These are phyloP conservation scores for Fusarium tjaetaba DNA, from an alignment of 2,329 filamentous ascomycete species.

Conservation along the genomic window DNA sequence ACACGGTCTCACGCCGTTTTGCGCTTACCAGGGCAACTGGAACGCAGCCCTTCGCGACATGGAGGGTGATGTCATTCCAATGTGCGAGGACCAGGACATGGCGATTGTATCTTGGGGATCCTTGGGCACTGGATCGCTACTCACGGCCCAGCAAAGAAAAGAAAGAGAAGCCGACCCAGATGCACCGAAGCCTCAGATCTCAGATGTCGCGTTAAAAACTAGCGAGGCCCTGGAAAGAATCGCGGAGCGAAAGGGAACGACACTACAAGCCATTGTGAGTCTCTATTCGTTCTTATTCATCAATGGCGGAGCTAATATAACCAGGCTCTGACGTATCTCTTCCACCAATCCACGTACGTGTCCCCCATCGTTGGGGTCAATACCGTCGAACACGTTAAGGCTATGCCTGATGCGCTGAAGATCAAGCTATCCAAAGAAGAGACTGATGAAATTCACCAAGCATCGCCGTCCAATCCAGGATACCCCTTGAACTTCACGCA, in stretches of 20 bases:
- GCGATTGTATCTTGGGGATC: slow-evolving; percentile 57
- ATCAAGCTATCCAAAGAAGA: slow-evolving; percentile 8
- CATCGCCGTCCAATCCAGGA: neutral
- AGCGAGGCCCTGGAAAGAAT: neutral
- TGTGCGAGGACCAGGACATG: slow-evolving; percentile 50
- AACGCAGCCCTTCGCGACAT: slow-evolving; percentile 41
- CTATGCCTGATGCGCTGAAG: neutral
- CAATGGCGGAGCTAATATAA: neutral
- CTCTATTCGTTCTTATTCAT: rapidly evolving
- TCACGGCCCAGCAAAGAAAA: neutral
- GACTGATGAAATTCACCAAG: slow-evolving; percentile 9
- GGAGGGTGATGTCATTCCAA: slow-evolving; percentile 47
- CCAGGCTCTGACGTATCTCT: slow-evolving; percentile 2
- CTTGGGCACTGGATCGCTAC: slow-evolving; percentile 7
- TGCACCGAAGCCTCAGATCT: neutral
- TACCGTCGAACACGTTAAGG: slow-evolving; percentile 10
- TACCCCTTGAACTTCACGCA: neutral
- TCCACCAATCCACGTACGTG: slow-evolving; percentile 21
- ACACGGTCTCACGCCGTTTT: slow-evolving; percentile 42
- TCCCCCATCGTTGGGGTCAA: slow-evolving; percentile 28
- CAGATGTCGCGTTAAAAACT: rapidly evolving
- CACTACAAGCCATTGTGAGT: slow-evolving; percentile 11
- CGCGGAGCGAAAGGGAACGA: neutral
- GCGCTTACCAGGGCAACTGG: slow-evolving; percentile 47
- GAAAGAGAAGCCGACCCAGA: neutral